These are phyloP conservation scores for Ascochyta rabiei DNA, from an alignment of 2,329 filamentous ascomycete genomes.

Conservation along the genomic window DNA sequence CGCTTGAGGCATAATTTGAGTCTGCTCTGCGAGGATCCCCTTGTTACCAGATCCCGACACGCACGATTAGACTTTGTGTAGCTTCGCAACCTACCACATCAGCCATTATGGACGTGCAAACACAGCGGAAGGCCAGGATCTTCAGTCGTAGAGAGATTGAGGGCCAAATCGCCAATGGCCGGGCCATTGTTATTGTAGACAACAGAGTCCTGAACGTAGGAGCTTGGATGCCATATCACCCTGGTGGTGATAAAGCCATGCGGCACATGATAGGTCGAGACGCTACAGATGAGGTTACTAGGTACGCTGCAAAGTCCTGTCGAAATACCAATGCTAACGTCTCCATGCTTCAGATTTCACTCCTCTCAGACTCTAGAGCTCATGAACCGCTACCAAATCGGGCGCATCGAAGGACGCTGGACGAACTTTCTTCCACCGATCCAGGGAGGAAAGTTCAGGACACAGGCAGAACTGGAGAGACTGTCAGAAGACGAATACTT, in stretches of 20 bases:
- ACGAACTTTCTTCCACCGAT: conserved; percentile 88
- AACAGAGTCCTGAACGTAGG: conserved; percentile 84
- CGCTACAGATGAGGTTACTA: conserved; percentile 92
- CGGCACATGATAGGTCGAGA: conserved; percentile 91
- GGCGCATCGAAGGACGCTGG: conserved; percentile 81
- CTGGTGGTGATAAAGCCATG: conserved; percentile 89
- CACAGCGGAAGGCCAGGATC: conserved; percentile 54
- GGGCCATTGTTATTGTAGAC: conserved; percentile 80
- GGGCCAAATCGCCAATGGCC: conserved; percentile 80
- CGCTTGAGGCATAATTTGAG: conserved; percentile 13
- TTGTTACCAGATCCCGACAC: neutral
- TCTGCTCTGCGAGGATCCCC: neutral
- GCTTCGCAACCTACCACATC: conserved; percentile 3
- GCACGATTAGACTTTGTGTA: neutral
- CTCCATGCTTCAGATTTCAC: conserved; percentile 67
- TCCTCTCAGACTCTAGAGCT: conserved; percentile 74
- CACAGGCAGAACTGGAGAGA: conserved; percentile 49
- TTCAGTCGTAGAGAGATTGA: conserved; percentile 73
- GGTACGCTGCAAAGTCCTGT: conserved; percentile 61
- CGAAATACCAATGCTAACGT: conserved; percentile 9
- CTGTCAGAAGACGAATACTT: conserved; percentile 45
- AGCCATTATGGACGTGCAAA: conserved; percentile 35
- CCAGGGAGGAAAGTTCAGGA: conserved; percentile 80
- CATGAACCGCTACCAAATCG: conserved; percentile 85
- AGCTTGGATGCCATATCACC: conserved; percentile 86